Conservation (phyloP, 345 rosid species). For the Trapa bicornis region DNA sequence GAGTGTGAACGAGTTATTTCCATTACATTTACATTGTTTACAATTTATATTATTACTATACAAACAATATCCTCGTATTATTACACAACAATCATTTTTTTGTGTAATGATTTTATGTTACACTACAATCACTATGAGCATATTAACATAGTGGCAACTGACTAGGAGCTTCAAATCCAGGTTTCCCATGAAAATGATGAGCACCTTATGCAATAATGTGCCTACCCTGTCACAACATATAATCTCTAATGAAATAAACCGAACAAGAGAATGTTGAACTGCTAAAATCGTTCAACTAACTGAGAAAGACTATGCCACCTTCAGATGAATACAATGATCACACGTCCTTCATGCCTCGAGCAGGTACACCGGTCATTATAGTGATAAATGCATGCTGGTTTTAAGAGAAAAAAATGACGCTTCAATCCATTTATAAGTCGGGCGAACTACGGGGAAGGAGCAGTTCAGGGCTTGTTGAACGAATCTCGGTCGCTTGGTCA, state of each 20-base stretch:
- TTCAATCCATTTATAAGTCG: neutral
- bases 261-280: neutral
- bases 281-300: neutral
- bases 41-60: too few species aligned
- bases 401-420: neutral
- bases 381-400: neutral
- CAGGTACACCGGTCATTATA: neutral
- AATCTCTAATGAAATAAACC: neutral
- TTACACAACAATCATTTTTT: neutral
- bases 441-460: too few species aligned
- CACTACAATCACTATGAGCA: conserved; percentile 49
- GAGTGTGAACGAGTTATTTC: too few species aligned
- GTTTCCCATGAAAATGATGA: neutral
- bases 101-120: conserved; percentile 19
- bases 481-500: too few species aligned
- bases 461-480: too few species aligned
- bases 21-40: too few species aligned
- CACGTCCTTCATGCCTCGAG: conserved; percentile 66
- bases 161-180: conserved; percentile 24
- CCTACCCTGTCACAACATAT: neutral
- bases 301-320: conserved; percentile 13
- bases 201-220: neutral
- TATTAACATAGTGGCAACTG: conserved; percentile 60
- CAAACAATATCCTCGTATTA: neutral
- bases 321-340: conserved; percentile 51